Evolutionary conservation across 371 early-diverging fungal species (phyloP).

Genomic region (Zopfochytrium polystomum): DNA sequence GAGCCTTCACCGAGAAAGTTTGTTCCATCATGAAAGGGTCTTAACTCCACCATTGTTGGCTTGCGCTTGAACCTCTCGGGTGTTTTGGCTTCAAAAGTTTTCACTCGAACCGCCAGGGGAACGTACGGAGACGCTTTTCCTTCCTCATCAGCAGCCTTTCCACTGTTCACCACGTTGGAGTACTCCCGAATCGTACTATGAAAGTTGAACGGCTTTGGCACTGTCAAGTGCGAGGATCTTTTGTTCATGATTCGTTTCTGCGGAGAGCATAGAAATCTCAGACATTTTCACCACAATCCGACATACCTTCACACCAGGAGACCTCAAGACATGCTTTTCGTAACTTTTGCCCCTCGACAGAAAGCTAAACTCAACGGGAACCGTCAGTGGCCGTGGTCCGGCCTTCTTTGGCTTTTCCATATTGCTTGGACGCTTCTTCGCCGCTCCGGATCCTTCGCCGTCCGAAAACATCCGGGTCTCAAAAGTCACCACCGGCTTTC

Average conservation of each 20-base stretch:
- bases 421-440: too few species aligned
- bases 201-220: conserved; percentile 51
- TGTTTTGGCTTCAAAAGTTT: conserved; percentile 33
- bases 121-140: conserved; percentile 42
- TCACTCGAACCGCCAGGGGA: conserved; percentile 38
- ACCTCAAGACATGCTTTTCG: background rate
- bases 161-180: background rate
- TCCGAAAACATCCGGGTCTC: too few species aligned
- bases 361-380: background rate
- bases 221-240: conserved; percentile 32
- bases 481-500: too few species aligned
- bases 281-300: background rate
- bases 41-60: background rate
- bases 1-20: background rate
- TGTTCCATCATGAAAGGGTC: background rate
- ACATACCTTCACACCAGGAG: background rate
- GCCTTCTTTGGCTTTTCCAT: too few species aligned
- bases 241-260: conserved; percentile 24
- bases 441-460: too few species aligned
- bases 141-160: background rate
- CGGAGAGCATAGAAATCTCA: background rate
- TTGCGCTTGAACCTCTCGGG: conserved; percentile 36
- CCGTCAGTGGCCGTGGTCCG: background rate
- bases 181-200: conserved; percentile 17
- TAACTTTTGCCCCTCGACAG: background rate